phyloP scores from a whole-genome alignment of 805 yeast species.

The Blastobotrys robertii region DNA sequence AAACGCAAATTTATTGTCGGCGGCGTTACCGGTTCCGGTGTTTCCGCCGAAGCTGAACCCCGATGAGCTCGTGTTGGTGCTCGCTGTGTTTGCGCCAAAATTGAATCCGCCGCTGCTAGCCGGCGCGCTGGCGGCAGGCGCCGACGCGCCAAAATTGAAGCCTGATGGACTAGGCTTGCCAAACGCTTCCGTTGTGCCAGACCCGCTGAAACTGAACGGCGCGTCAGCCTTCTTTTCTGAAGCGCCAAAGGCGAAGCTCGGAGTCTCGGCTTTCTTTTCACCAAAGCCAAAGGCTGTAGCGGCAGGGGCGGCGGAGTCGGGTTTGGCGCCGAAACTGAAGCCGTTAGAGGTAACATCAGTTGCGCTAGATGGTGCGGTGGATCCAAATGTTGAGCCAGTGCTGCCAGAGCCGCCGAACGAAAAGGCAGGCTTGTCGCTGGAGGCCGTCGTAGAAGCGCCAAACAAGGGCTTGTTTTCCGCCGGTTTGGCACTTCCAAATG shows the following conservation, averaged over 20 bases:
- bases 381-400: background rate
- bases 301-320: background rate
- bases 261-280: background rate
- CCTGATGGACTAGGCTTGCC: background rate
- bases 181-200: background rate
- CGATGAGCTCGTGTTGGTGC: background rate
- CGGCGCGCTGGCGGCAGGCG: background rate
- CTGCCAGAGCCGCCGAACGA: slow-evolving; percentile 3
- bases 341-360: no score
- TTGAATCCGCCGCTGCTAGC: background rate
- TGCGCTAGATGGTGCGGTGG: background rate
- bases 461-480: background rate
- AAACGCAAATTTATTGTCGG: slow-evolving; percentile 1
- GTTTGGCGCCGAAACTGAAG: background rate
- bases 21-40: background rate
- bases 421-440: slow-evolving; percentile 1
- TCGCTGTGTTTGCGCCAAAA: slow-evolving; percentile 1
- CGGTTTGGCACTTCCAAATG: no score
- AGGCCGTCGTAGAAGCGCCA: slow-evolving; percentile 1
- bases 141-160: slow-evolving; percentile 1
- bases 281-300: background rate
- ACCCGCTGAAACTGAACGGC: background rate
- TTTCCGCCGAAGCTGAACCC: background rate
- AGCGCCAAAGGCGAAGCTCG: background rate
- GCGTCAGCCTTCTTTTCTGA: background rate